Percentiles rank a stretch among this genome's conserved stretches.
Evolutionary conservation across 495 filamentous ascomycete genomes (phyloP).

Genomic region (Geoglossum glabrum): DNA sequence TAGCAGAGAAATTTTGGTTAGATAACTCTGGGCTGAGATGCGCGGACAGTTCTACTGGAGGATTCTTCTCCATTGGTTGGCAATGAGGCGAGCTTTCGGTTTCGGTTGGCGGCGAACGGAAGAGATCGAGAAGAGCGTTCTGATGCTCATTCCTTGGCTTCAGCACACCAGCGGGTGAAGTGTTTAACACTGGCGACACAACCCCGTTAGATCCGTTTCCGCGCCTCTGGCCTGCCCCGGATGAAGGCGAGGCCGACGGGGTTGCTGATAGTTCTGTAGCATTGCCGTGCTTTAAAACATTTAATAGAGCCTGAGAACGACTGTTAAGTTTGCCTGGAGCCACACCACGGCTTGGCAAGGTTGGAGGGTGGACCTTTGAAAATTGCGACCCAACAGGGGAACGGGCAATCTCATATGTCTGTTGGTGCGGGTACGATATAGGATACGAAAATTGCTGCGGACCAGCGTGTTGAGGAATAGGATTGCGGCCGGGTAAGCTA

Average conservation of each 20-base stretch:
- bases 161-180: neutral
- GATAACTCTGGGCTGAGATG: neutral
- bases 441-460: neutral
- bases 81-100: neutral
- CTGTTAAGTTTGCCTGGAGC: constrained; percentile 40
- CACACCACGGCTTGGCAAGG: constrained; percentile 33
- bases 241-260: neutral
- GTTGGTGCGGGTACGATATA: neutral
- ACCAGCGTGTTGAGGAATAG: neutral
- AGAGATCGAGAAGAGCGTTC: neutral
- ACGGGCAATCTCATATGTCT: neutral
- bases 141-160: neutral
- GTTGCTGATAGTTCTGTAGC: constrained; percentile 7
- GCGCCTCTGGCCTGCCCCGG: neutral
- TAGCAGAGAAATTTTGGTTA: neutral
- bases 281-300: constrained; percentile 35
- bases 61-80: neutral
- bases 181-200: neutral
- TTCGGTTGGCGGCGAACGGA: neutral
- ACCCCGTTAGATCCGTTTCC: neutral
- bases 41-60: neutral
- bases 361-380: constrained; percentile 22
- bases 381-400: constrained; percentile 11
- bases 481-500: neutral
- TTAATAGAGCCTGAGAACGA: constrained; percentile 42